phyloP scores from a whole-genome alignment of 768 basidiomycete genomes.

The Plicaturopsis crispa region DNA sequence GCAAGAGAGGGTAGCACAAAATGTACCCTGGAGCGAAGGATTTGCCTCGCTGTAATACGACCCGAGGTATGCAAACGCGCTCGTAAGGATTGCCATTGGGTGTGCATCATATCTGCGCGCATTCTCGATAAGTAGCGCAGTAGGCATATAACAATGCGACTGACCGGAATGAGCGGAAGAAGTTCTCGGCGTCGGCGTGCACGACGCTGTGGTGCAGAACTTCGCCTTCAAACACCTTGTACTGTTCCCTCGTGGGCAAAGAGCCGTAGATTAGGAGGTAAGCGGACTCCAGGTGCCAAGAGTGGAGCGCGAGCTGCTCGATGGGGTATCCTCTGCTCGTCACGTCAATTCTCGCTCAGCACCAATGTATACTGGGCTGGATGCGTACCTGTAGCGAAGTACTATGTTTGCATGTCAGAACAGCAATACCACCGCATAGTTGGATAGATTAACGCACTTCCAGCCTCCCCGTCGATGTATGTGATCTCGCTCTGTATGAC shows the following conservation, averaged over 20 bases:
- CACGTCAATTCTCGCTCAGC: neutral
- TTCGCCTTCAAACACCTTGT: slow-evolving; percentile 60
- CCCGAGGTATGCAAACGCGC: slow-evolving; percentile 82
- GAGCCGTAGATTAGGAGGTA: slow-evolving; percentile 88
- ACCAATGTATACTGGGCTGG: too few relatives aligned
- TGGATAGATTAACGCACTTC: slow-evolving; percentile 34
- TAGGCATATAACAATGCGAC: slow-evolving; percentile 6
- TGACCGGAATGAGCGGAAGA: slow-evolving; percentile 63
- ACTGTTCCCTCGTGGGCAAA: slow-evolving; percentile 59
- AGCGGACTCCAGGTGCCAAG: slow-evolving; percentile 75
- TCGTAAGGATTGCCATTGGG: slow-evolving; percentile 86
- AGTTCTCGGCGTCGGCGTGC: slow-evolving; percentile 61
- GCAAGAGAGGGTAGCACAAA: neutral
- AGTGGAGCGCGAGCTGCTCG: slow-evolving; percentile 78
- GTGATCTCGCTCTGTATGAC: slow-evolving; percentile 78
- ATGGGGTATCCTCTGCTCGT: slow-evolving; percentile 78
- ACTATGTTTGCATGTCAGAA: slow-evolving; percentile 23
- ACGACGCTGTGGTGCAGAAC: slow-evolving; percentile 69
- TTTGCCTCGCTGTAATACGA: slow-evolving; percentile 87
- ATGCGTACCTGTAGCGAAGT: slow-evolving; percentile 61
- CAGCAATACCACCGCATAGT: slow-evolving; percentile 2
- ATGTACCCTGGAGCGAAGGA: slow-evolving; percentile 70
- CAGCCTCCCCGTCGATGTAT: slow-evolving; percentile 86
- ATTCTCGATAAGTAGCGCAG: neutral
- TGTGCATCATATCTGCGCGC: slow-evolving; percentile 77